Conservation (phyloP, 2,329 filamentous ascomycete species). For the Fusarium udum region DNA sequence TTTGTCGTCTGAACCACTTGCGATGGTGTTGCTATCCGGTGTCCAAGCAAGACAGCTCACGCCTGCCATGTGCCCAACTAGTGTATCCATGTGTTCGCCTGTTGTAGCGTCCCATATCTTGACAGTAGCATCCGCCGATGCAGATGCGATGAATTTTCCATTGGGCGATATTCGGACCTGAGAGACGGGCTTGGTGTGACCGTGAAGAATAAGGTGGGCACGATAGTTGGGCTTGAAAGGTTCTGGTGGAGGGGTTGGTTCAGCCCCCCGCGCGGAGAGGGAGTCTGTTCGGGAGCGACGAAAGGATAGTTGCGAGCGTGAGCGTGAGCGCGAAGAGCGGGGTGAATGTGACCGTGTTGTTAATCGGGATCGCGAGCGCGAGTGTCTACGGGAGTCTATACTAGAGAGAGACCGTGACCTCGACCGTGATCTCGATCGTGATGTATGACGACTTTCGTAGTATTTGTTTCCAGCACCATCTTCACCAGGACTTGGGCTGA, state of each 20-base stretch:
- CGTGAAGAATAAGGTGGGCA: constrained; percentile 75
- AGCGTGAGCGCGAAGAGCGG: constrained; percentile 45
- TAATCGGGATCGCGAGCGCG: constrained; percentile 46
- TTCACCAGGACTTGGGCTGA: constrained; percentile 40
- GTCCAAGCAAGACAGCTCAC: constrained; percentile 95
- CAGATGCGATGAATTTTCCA: constrained; percentile 87
- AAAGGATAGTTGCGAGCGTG: constrained; percentile 44
- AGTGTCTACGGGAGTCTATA: constrained; percentile 49
- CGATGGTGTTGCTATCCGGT: constrained; percentile 86
- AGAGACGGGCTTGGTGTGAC: constrained; percentile 82
- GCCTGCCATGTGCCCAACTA: constrained; percentile 93
- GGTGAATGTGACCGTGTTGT: constrained; percentile 45
- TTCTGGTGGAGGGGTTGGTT: constrained; percentile 55
- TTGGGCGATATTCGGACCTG: constrained; percentile 92
- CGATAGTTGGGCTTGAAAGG: constrained; percentile 72
- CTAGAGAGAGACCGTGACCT: constrained; percentile 49
- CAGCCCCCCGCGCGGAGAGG: constrained; percentile 38
- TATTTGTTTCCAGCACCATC: constrained; percentile 37
- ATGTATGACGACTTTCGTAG: constrained; percentile 45
- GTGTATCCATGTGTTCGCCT: constrained; percentile 83
- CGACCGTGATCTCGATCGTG: constrained; percentile 47
- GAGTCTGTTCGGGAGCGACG: constrained; percentile 46
- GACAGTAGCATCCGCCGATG: constrained; percentile 87
- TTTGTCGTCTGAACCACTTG: constrained; percentile 95
- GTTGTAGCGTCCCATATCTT: constrained; percentile 89